Evolutionary conservation across 225 moss, liverwort and hornwort genomes (phyloP).

Genomic region (Antitrichia curtipendula): DNA sequence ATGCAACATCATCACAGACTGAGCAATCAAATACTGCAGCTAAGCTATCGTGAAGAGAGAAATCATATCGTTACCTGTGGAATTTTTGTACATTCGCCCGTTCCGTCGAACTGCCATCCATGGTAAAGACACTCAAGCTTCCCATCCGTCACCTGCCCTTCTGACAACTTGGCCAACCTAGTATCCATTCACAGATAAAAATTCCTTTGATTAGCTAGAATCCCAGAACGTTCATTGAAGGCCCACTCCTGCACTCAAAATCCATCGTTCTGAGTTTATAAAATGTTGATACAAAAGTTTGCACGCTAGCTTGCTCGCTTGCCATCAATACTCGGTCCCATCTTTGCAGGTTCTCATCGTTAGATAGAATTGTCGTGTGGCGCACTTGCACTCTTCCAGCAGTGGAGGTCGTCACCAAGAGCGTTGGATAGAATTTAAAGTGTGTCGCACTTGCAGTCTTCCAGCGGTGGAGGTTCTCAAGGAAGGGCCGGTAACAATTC

Average conservation of each 20-base stretch:
- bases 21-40: neutral
- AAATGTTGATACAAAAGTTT: neutral
- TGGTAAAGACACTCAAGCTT: conserved; percentile 79
- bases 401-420: neutral
- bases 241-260: neutral
- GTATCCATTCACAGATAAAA: neutral
- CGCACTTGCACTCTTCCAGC: neutral
- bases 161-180: conserved; percentile 72
- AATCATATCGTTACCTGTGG: conserved; percentile 38
- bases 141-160: conserved; percentile 67
- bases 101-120: conserved; percentile 71
- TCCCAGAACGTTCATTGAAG: neutral
- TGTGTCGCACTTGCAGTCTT: neutral
- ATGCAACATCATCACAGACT: neutral
- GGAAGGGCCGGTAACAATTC: neutral
- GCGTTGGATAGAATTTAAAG: neutral
- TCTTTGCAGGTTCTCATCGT: neutral
- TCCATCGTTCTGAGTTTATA: neutral
- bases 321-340: neutral
- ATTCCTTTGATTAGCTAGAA: neutral
- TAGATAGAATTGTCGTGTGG: neutral
- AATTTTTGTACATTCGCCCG: conserved; percentile 54
- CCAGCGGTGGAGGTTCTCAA: neutral
- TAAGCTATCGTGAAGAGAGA: neutral
- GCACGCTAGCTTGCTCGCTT: neutral